Percentiles rank a stretch among this genome's conserved stretches.
Conservation (phyloP, 78 protist species). For the Bodo saltans region DNA sequence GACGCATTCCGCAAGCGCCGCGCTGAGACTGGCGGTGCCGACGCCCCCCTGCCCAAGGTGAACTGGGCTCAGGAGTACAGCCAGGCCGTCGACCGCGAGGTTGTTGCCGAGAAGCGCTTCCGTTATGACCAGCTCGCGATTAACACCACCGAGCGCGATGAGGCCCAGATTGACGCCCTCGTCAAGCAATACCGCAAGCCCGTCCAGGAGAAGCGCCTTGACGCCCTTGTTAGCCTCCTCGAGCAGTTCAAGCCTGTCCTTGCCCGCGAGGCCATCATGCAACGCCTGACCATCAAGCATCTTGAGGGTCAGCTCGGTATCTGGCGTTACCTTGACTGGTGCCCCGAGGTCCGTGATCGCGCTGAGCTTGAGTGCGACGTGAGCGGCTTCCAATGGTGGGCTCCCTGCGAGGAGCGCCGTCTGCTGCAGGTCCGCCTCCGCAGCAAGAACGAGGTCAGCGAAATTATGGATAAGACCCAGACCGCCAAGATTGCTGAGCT, state of each 20-base stretch:
- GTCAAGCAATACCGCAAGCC: neutral
- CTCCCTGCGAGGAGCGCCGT: neutral
- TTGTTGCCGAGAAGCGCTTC: constrained; percentile 23
- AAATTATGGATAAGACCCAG: constrained; percentile 4
- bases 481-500: neutral
- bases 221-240: neutral
- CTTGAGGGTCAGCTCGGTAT: constrained; percentile 19
- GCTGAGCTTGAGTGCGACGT: neutral
- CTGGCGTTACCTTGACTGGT: constrained; percentile 14
- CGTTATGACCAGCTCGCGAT: constrained; percentile 6
- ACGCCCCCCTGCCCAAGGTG: constrained; percentile 17
- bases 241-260: constrained; percentile 16
- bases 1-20: neutral
- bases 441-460: neutral
- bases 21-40: neutral
- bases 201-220: constrained; percentile 2
- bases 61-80: constrained; percentile 26
- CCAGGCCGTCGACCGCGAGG: constrained; percentile 19
- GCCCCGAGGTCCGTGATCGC: constrained; percentile 13
- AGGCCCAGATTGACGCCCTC: constrained; percentile 14
- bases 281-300: neutral
- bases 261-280: constrained; percentile 15
- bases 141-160: constrained; percentile 9
- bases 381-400: neutral
- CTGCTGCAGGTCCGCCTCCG: neutral